Conservation (phyloP, 768 basidiomycete genomes). For the Rhizopogon vinicolor region DNA sequence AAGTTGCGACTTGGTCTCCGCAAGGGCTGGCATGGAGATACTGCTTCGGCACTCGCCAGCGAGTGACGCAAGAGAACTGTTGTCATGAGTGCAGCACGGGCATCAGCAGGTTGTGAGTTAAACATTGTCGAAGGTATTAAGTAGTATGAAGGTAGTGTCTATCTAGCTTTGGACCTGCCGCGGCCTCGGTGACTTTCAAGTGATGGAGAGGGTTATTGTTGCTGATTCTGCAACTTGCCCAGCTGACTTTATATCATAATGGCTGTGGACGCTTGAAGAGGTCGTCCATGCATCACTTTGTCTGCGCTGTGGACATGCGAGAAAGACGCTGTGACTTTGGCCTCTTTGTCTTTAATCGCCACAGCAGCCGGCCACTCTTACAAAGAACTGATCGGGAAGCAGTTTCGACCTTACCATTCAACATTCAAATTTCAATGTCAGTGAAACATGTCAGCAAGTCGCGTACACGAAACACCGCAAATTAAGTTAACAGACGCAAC, state of each 20-base stretch:
- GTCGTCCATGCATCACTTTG: neutral
- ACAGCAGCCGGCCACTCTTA: neutral
- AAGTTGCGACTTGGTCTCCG: conserved; percentile 2
- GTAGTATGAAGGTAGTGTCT: neutral
- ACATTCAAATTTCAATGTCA: neutral
- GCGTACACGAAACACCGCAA: neutral
- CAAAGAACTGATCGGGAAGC: neutral
- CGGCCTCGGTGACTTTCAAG: neutral
- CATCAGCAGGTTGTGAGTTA: conserved; percentile 28
- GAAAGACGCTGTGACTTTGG: conserved; percentile 12
- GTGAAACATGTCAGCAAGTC: neutral
- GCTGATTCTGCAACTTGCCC: neutral
- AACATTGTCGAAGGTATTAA: conserved; percentile 10
- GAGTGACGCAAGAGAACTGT: conserved; percentile 21
- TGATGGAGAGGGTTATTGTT: neutral
- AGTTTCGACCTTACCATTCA: neutral
- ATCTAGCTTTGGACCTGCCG: conserved; percentile 8
- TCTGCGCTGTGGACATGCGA: conserved; percentile 5
- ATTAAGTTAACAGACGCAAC: neutral
- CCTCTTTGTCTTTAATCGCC: conserved; percentile 8
- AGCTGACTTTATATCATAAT: conserved; percentile 19
- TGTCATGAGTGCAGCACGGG: conserved; percentile 27
- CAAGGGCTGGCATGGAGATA: neutral
- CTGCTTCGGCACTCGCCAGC: conserved; percentile 11
- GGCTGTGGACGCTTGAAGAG: conserved; percentile 9